Percentiles rank a stretch among this genome's conserved stretches.
Conservation (phyloP, 768 basidiomycete species). For the Lactifluus volemus region DNA sequence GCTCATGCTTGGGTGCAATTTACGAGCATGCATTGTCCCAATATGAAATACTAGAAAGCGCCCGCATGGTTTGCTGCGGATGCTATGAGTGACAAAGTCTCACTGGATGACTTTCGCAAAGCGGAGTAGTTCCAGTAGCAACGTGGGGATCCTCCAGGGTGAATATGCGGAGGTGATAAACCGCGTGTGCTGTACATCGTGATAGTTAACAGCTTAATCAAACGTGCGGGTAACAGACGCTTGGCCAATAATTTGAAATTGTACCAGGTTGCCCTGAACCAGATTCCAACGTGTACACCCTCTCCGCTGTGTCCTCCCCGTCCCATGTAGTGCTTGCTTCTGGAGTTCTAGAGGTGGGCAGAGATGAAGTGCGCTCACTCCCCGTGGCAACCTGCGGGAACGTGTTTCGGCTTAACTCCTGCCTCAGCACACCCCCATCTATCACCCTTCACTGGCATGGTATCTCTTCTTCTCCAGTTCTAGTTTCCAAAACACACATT, state of each 20-base stretch:
- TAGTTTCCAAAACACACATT: background rate
- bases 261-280: background rate
- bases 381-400: slow-evolving; percentile 5
- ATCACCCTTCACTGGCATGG: background rate
- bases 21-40: background rate
- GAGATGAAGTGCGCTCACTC: slow-evolving; percentile 1
- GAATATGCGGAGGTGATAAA: background rate
- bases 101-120: slow-evolving; percentile 1
- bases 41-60: background rate
- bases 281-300: background rate
- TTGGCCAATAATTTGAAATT: slow-evolving; percentile 9
- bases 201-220: background rate
- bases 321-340: background rate
- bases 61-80: background rate
- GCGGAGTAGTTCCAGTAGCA: background rate
- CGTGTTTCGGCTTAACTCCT: slow-evolving; percentile 9
- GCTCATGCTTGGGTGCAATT: background rate
- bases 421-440: background rate
- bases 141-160: background rate
- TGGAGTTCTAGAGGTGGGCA: background rate
- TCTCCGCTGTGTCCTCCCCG: no score
- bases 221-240: background rate
- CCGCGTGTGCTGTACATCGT: background rate
- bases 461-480: background rate
- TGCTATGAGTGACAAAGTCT: background rate